Evolutionary conservation across 345 rosid species (phyloP).

Genomic region (Dipteronia sinensis): DNA sequence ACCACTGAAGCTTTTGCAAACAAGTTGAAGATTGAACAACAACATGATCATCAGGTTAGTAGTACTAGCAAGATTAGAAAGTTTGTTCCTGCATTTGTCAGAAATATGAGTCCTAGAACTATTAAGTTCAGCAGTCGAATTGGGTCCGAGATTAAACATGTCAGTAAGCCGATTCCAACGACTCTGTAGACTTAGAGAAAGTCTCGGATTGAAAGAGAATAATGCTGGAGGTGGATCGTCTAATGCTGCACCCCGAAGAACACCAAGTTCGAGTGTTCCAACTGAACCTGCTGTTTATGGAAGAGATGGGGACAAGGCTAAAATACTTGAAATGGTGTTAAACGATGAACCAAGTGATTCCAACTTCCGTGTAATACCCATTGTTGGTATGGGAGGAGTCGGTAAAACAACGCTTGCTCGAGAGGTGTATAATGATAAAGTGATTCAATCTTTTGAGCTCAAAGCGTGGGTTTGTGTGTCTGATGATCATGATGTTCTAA

Average conservation of each 20-base stretch:
- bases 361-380: not conserved
- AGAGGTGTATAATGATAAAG: not conserved
- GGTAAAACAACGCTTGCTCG: constrained; percentile 16
- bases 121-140: not conserved
- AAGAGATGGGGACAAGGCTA: not conserved
- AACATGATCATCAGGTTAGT: too few relatives aligned
- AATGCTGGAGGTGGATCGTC: not conserved
- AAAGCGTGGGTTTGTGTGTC: constrained; percentile 14
- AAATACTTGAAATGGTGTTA: not conserved
- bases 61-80: not conserved
- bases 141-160: not conserved
- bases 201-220: not conserved
- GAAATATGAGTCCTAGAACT: not conserved
- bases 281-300: not conserved
- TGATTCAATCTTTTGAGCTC: not conserved
- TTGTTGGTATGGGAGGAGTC: too few relatives aligned
- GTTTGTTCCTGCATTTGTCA: not conserved
- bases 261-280: not conserved
- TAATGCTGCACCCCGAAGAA: not conserved
- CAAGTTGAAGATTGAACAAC: not conserved
- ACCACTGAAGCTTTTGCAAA: not conserved
- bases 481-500: not conserved
- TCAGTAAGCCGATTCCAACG: not conserved
- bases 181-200: not conserved
- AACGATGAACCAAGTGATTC: too few relatives aligned